Evolutionary conservation across 2,329 filamentous ascomycete genomes (phyloP), one percentile per base, ranked within the genome.

Genomic region (Leptodontidium sp.): DNA sequence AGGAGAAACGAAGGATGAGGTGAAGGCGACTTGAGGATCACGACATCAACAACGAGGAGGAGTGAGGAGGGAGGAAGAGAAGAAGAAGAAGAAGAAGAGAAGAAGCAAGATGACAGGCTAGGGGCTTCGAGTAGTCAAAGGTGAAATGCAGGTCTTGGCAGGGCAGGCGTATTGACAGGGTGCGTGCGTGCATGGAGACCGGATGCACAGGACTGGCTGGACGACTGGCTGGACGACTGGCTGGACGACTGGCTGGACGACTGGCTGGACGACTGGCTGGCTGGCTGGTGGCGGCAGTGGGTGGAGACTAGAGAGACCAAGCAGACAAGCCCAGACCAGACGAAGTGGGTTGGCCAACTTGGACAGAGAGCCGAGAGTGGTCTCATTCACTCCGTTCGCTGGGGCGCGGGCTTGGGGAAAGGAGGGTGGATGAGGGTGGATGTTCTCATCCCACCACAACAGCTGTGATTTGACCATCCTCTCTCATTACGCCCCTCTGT

Each of bases 1-100:
- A 64, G 52, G 79, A 78, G 79, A 76, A 77, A 58, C 32, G 80
- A 84, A 83, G 79, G 80, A 83, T 82, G 82, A 78, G 82, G 83
- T 81, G 83, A 85, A 84, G 85, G 82, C 81, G 77, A 80, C 79
- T 68, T 58, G 76, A 81, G 80, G 81, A 84, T 81, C 83, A 83
- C 80, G 82, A 82, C 82, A 81, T 82, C 81, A 84, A 84, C 82
- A 84, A 85, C 70, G 68, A 66, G 50, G 66, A 63, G 64, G 68
- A 64, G 65, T 65, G 66, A 70, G 64, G 61, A 70, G 62, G 68
- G 58, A 69, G 57, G 49, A 68, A 55, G 32, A 65, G 53, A 45
- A 50, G 58, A 69, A 53, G 81, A 79, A 83, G 79, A 21, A 65
- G 53, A 45, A 50, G 58, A 69, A 53, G 81, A 79, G 79, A 43